phyloP scores from a whole-genome alignment of 2,329 filamentous ascomycete species.

The Pestalotiopsis sp. region DNA sequence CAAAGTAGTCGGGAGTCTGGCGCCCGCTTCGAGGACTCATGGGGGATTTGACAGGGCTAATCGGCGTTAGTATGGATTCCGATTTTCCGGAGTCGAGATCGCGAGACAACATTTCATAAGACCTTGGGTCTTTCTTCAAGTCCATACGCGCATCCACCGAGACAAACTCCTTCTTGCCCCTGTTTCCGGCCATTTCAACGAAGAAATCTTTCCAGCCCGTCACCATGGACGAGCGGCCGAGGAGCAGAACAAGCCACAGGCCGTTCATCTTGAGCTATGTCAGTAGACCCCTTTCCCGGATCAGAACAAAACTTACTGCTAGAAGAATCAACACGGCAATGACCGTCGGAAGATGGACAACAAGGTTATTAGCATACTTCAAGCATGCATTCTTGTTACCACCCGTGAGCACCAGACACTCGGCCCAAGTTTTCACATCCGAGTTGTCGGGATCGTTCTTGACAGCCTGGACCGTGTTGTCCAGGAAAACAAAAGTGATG shows the following conservation, averaged over 20 bases:
- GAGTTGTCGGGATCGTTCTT: conserved; percentile 45
- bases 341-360: conserved; percentile 75
- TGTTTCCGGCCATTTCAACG: conserved; percentile 42
- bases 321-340: conserved; percentile 81
- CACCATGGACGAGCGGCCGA: conserved; percentile 83
- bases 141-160: conserved; percentile 75
- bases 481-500: conserved; percentile 84
- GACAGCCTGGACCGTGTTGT: conserved; percentile 65
- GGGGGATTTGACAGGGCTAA: conserved; percentile 39
- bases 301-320: conserved; percentile 55
- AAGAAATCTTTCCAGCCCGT: conserved; percentile 76
- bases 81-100: conserved; percentile 53
- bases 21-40: conserved; percentile 36
- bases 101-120: conserved; percentile 79
- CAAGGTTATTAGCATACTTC: conserved; percentile 56
- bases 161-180: conserved; percentile 76
- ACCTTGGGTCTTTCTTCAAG: conserved; percentile 62
- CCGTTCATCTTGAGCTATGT: conserved; percentile 66
- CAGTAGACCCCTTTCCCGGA: conserved; percentile 19
- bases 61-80: conserved; percentile 52
- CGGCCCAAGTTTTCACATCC: conserved; percentile 65
- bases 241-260: conserved; percentile 79
- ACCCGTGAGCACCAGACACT: conserved; percentile 62
- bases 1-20: conserved; percentile 57
- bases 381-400: conserved; percentile 70